These are phyloP conservation scores for Boletus sensibilis DNA, from an alignment of 768 basidiomycete species.

Conservation along the genomic window DNA sequence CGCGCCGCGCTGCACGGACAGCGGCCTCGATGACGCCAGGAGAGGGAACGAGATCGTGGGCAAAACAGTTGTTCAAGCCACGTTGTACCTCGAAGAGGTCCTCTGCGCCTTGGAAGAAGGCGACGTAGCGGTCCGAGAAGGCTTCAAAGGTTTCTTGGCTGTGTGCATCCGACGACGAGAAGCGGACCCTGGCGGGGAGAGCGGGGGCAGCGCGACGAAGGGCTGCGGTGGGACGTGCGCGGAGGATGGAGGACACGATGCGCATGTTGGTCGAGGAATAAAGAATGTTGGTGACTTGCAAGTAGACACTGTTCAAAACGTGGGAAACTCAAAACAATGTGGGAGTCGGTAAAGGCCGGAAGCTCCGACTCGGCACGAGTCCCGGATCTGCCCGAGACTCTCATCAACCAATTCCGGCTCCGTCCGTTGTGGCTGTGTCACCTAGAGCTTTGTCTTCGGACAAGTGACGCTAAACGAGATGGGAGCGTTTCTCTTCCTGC, in stretches of 20 bases:
- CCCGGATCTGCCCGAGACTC: too few species aligned
- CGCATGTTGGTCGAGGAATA: conserved; percentile 45
- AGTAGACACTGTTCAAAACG: not conserved
- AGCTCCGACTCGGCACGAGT: too few species aligned
- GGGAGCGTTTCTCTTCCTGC: too few species aligned
- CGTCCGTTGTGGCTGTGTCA: conserved; percentile 22
- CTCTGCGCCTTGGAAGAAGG: conserved; percentile 89
- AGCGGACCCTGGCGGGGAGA: conserved; percentile 36
- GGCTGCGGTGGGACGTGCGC: conserved; percentile 51
- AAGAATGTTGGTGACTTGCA: not conserved
- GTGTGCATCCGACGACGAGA: conserved; percentile 56
- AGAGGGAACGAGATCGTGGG: conserved; percentile 93
- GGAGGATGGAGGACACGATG: conserved; percentile 61
- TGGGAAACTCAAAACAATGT: conserved; percentile 14
- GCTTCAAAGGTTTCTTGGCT: conserved; percentile 91
- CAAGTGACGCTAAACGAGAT: too few species aligned
- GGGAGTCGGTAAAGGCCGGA: too few species aligned
- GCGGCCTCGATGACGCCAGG: conserved; percentile 84
- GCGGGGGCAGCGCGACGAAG: conserved; percentile 44
- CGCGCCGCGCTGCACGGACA: conserved; percentile 81
- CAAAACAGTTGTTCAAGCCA: conserved; percentile 99
- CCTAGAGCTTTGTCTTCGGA: too few species aligned
- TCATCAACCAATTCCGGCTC: conserved; percentile 21
- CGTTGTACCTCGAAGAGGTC: conserved; percentile 99
- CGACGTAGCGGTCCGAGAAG: conserved; percentile 91